phyloP scores from a whole-genome alignment of 2,329 filamentous ascomycete species.

The Neofusicoccum sp. region DNA sequence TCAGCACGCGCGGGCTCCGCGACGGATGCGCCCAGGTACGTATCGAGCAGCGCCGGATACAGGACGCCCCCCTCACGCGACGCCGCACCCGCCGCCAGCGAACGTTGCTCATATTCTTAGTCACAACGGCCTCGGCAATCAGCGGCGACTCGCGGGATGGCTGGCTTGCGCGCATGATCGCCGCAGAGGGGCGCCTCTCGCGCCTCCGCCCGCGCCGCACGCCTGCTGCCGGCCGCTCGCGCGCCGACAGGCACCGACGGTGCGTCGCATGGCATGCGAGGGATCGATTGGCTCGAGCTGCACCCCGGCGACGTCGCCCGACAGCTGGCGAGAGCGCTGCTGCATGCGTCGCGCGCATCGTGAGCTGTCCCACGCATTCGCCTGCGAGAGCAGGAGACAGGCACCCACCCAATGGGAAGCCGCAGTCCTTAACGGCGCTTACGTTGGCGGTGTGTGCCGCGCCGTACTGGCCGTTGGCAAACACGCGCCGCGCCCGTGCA shows the following conservation, averaged over 20 bases:
- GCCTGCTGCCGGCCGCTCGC: no score
- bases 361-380: constrained; percentile 10
- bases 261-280: constrained; percentile 5
- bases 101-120: background rate
- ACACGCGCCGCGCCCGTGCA: no score
- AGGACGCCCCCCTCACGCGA: constrained; percentile 1
- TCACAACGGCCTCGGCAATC: constrained; percentile 5
- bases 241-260: background rate
- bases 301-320: background rate
- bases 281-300: constrained; percentile 6
- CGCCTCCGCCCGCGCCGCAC: background rate
- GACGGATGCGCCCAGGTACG: background rate
- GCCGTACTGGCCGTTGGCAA: no score
- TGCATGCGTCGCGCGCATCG: constrained; percentile 7
- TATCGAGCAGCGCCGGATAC: background rate
- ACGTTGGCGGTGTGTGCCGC: constrained; percentile 4
- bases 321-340: background rate
- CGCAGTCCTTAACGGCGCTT: constrained; percentile 9
- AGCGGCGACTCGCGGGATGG: background rate
- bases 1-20: background rate
- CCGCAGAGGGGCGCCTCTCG: background rate
- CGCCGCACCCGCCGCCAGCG: constrained; percentile 2
- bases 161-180: no score
- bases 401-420: background rate
- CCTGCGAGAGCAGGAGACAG: background rate